Conservation (phyloP, 352 stramenopile genomes). For the Discostella stelligera region DNA sequence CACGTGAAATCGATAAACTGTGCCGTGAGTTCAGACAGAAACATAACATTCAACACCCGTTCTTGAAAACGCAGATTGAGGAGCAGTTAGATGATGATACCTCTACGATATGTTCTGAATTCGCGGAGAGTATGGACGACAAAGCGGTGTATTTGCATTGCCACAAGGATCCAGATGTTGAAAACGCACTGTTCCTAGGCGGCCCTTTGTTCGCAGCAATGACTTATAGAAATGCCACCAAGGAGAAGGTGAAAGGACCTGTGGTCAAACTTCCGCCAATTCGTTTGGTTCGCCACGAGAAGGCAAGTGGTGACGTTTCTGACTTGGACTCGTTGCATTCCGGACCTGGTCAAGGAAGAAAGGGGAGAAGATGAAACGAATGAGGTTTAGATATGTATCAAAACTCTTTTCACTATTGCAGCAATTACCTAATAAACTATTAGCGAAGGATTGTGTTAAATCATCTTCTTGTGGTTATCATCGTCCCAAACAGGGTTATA, state of each 20-base stretch:
- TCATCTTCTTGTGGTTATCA: constrained; percentile 8
- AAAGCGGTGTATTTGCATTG: constrained; percentile 44
- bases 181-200: constrained; percentile 30
- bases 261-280: constrained; percentile 29
- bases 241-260: constrained; percentile 5
- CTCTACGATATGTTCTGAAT: constrained; percentile 49
- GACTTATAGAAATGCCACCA: constrained; percentile 12
- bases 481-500: constrained; percentile 88
- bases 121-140: constrained; percentile 40
- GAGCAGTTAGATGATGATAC: constrained; percentile 31
- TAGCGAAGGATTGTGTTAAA: background rate
- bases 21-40: constrained; percentile 48
- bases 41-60: constrained; percentile 26
- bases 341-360: background rate
- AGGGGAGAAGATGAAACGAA: constrained; percentile 21
- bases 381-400: background rate
- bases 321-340: constrained; percentile 52
- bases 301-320: constrained; percentile 37
- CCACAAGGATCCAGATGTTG: constrained; percentile 26
- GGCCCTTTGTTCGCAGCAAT: constrained; percentile 43
- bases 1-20: constrained; percentile 43
- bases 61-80: constrained; percentile 18
- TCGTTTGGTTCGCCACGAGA: constrained; percentile 24
- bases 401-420: background rate
- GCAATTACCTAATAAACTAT: background rate